Evolutionary conservation across 805 yeast genomes (phyloP).

Genomic region (Blastobotrys mokoenaii): DNA sequence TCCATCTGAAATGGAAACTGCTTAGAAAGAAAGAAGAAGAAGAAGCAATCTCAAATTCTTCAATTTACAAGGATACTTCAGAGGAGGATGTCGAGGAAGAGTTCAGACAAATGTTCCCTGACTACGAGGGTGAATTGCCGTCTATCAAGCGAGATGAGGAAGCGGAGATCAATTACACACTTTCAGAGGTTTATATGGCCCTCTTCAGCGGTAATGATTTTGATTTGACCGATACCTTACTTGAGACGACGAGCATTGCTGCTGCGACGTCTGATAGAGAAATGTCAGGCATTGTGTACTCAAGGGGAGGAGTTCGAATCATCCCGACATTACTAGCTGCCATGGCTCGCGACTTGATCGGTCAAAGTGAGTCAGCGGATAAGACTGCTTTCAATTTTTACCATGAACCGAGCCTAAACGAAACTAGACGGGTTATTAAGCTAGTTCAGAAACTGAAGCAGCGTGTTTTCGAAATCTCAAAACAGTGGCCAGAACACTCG

Average conservation of each 20-base stretch:
- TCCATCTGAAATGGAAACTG: conserved; percentile 3
- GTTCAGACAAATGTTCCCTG: conserved; percentile 76
- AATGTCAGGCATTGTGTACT: not conserved
- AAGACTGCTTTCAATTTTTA: conserved; percentile 47
- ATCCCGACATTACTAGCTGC: not conserved
- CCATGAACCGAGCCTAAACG: conserved; percentile 48
- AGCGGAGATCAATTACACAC: conserved; percentile 38
- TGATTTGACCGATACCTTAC: too few relatives aligned
- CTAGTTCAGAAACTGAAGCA: conserved; percentile 39
- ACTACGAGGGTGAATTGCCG: conserved; percentile 60
- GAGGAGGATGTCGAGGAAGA: conserved; percentile 71
- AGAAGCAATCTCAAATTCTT: conserved; percentile 47
- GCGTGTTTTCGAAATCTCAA: conserved; percentile 39
- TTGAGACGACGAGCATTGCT: not conserved
- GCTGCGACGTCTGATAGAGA: not conserved
- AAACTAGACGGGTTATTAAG: conserved; percentile 50
- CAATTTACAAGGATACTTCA: conserved; percentile 58
- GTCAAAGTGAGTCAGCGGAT: not conserved
- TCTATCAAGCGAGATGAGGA: conserved; percentile 11
- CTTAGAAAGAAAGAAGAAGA: conserved; percentile 41
- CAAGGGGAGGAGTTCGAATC: not conserved
- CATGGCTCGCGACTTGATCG: not conserved
- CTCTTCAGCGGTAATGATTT: conserved; percentile 1
- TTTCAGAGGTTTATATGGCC: conserved; percentile 32
- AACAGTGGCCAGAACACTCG: conserved; percentile 93